Conservation (phyloP, 352 stramenopile species). For the Globisporangium nunn region DNA sequence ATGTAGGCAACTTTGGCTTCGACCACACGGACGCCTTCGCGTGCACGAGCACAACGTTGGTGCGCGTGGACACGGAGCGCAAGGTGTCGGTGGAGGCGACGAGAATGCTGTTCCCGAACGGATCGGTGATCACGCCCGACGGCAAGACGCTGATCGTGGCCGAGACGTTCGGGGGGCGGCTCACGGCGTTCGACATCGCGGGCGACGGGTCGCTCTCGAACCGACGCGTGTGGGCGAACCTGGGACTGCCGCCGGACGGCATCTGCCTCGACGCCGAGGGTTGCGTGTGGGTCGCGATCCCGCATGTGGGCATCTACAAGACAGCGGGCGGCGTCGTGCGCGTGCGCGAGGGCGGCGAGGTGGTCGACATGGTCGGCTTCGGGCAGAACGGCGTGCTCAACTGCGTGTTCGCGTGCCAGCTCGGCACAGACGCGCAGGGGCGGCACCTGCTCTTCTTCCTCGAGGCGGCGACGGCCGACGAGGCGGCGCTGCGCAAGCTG, state of each 20-base stretch:
- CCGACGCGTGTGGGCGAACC: conserved; percentile 41
- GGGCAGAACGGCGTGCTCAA: conserved; percentile 45
- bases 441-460: conserved; percentile 60
- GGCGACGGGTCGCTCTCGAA: conserved; percentile 40
- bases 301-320: conserved; percentile 40
- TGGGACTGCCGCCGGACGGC: conserved; percentile 41
- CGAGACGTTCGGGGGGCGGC: conserved; percentile 43
- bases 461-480: conserved; percentile 32
- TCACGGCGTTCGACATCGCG: conserved; percentile 62
- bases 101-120: conserved; percentile 66
- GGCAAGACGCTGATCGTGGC: conserved; percentile 64
- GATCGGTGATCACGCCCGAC: conserved; percentile 58
- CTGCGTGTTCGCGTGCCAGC: conserved; percentile 50
- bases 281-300: conserved; percentile 52
- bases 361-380: conserved; percentile 51
- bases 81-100: conserved; percentile 42
- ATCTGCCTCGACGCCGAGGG: conserved; percentile 64
- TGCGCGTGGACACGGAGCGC: conserved; percentile 42
- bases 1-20: conserved; percentile 67
- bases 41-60: conserved; percentile 42
- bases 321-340: conserved; percentile 43
- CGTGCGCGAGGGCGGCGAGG: conserved; percentile 44
- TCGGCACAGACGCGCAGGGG: conserved; percentile 42
- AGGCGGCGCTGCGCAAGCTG: conserved; percentile 35
- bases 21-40: conserved; percentile 24